These are phyloP conservation scores for Trichoderma sp. DNA, from an alignment of 2,329 filamentous ascomycete species.

Conservation along the genomic window DNA sequence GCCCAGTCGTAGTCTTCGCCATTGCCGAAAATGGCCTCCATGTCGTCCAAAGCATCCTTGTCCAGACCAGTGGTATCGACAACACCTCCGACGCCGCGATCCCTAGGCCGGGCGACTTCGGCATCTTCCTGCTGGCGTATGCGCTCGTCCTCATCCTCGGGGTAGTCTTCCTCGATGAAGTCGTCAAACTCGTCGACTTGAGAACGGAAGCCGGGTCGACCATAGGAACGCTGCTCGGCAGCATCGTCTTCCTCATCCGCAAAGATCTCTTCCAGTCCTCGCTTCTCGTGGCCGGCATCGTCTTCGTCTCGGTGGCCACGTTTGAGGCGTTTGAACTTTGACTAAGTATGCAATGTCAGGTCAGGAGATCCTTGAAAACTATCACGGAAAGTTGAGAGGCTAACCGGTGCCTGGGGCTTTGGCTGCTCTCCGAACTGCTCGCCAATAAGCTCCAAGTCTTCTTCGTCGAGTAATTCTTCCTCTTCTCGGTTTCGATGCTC, in stretches of 20 bases:
- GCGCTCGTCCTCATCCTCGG: constrained; percentile 79
- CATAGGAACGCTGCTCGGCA: constrained; percentile 55
- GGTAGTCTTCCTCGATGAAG: constrained; percentile 96
- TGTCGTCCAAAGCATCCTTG: constrained; percentile 90
- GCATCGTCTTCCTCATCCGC: constrained; percentile 88
- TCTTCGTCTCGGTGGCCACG: constrained; percentile 80
- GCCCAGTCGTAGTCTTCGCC: constrained; percentile 97
- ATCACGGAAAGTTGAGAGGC: constrained; percentile 31
- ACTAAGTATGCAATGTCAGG: constrained; percentile 51
- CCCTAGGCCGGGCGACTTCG: constrained; percentile 81
- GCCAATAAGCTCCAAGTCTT: constrained; percentile 93
- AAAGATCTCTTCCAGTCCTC: constrained; percentile 89
- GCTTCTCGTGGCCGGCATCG: constrained; percentile 64
- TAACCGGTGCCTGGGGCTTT: constrained; percentile 69
- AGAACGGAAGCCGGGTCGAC: constrained; percentile 57
- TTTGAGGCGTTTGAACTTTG: constrained; percentile 95
- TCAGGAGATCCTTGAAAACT: neutral
- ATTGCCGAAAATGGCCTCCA: constrained; percentile 94
- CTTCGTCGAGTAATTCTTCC: constrained; percentile 89
- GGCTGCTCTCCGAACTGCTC: constrained; percentile 69
- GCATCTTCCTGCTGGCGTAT: constrained; percentile 79
- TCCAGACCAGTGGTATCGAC: constrained; percentile 84
- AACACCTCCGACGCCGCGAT: constrained; percentile 67
- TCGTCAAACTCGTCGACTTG: constrained; percentile 83
- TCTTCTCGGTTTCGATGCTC: constrained; percentile 75